These are phyloP conservation scores for Seminavis robusta DNA, from an alignment of 108 stramenopile genomes.

Conservation along the genomic window DNA sequence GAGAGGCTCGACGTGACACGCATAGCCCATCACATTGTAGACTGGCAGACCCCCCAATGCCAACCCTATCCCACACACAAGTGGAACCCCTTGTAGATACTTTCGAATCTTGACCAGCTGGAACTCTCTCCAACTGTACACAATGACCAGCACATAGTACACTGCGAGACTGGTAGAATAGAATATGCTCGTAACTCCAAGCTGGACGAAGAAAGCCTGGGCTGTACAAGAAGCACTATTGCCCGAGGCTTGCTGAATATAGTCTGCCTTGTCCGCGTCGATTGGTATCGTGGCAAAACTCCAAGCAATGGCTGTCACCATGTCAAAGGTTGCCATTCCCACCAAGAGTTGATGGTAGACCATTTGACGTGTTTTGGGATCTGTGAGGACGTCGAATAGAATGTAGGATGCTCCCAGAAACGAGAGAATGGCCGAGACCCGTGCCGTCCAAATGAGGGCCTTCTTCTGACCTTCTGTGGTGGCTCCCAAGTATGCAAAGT, in stretches of 20 bases:
- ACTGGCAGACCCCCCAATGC: constrained; percentile 1
- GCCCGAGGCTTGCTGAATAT: constrained; percentile 34
- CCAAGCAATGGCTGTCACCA: background rate
- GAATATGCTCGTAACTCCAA: constrained; percentile 30
- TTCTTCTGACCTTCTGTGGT: background rate
- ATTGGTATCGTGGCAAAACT: constrained; percentile 4
- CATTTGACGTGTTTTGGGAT: background rate
- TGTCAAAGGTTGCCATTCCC: background rate
- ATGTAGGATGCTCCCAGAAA: background rate
- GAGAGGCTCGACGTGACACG: background rate
- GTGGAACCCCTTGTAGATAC: background rate
- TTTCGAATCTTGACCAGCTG: constrained; percentile 3
- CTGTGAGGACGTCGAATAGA: background rate
- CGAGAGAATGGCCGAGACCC: background rate
- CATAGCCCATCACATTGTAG: constrained; percentile 1
- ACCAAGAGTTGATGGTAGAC: background rate
- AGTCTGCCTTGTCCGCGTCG: background rate
- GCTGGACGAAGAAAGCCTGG: constrained; percentile 56
- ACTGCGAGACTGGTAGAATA: constrained; percentile 42
- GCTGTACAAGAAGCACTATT: constrained; percentile 39
- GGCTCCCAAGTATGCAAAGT: constrained; percentile 3
- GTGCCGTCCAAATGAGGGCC: constrained; percentile 1
- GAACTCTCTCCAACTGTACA: constrained; percentile 20
- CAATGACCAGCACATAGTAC: constrained; percentile 51
- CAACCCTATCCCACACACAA: background rate